Percentiles rank a stretch among this genome's conserved stretches.
These are phyloP conservation scores for Geranomyces michiganensis DNA, from an alignment of 192 early-diverging fungal species.

Conservation along the genomic window DNA sequence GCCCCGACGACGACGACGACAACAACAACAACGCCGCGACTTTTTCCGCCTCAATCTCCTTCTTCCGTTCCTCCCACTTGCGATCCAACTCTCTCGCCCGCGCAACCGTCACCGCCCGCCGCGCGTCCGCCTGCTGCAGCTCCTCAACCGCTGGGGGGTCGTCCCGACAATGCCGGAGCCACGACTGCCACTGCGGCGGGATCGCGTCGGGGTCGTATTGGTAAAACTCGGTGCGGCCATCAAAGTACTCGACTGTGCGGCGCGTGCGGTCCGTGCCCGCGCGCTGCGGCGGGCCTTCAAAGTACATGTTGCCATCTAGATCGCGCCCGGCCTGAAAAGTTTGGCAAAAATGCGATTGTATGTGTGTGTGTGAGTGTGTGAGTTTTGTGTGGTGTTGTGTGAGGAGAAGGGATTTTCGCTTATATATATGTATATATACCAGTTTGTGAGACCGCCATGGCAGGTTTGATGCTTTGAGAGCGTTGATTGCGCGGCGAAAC, in stretches of 20 bases:
- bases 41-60: constrained; percentile 7
- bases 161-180: constrained; percentile 46
- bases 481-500: constrained; percentile 3
- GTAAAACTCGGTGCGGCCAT: constrained; percentile 39
- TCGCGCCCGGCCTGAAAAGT: constrained; percentile 33
- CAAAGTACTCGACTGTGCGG: constrained; percentile 42
- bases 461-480: background rate
- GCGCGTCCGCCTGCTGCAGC: constrained; percentile 12
- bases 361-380: background rate
- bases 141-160: constrained; percentile 44
- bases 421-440: background rate
- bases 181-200: constrained; percentile 51
- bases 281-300: constrained; percentile 40
- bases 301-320: constrained; percentile 48
- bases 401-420: background rate
- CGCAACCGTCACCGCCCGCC: constrained; percentile 1
- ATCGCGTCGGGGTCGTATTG: constrained; percentile 37
- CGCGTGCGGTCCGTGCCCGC: constrained; percentile 31
- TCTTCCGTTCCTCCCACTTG: constrained; percentile 20
- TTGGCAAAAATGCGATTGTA: background rate
- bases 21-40: background rate
- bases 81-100: constrained; percentile 12
- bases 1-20: no score
- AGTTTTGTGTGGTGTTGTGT: background rate
- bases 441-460: constrained; percentile 1